Percentiles rank a stretch among this genome's conserved stretches.
phyloP scores from a whole-genome alignment of 1,139 yeast species.

The Suhomyces atakaporum region DNA sequence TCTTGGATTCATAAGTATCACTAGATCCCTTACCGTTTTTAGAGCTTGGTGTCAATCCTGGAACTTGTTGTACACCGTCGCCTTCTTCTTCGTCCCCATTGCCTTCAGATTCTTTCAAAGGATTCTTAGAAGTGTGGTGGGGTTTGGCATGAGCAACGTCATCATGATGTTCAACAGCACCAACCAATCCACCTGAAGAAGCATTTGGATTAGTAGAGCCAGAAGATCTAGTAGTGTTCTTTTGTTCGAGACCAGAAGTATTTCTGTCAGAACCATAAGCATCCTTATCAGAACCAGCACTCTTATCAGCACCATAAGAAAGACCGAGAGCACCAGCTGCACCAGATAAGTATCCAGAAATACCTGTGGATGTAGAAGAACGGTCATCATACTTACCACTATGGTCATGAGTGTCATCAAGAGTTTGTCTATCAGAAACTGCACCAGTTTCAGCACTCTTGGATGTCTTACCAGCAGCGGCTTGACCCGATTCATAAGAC shows the following conservation, averaged over 20 bases:
- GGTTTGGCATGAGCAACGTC: constrained; percentile 25
- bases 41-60: constrained; percentile 8
- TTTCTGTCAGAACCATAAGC: too few relatives aligned
- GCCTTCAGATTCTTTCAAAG: constrained; percentile 6
- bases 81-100: constrained; percentile 6
- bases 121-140: constrained; percentile 15
- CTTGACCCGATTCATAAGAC: neutral
- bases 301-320: constrained; percentile 4
- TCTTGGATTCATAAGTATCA: neutral
- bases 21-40: neutral
- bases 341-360: constrained; percentile 11
- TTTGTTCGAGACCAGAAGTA: too few relatives aligned
- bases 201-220: constrained; percentile 14
- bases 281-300: too few relatives aligned
- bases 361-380: constrained; percentile 6
- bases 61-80: constrained; percentile 16
- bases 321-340: constrained; percentile 18
- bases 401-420: constrained; percentile 9
- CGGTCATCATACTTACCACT: neutral
- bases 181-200: constrained; percentile 17
- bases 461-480: too few relatives aligned
- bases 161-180: constrained; percentile 24
- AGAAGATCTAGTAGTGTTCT: neutral
- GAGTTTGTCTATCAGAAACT: constrained; percentile 3
- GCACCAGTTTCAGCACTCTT: neutral